Evolutionary conservation across 371 early-diverging fungal genomes (phyloP).

Genomic region (Actinomortierella wolfii): DNA sequence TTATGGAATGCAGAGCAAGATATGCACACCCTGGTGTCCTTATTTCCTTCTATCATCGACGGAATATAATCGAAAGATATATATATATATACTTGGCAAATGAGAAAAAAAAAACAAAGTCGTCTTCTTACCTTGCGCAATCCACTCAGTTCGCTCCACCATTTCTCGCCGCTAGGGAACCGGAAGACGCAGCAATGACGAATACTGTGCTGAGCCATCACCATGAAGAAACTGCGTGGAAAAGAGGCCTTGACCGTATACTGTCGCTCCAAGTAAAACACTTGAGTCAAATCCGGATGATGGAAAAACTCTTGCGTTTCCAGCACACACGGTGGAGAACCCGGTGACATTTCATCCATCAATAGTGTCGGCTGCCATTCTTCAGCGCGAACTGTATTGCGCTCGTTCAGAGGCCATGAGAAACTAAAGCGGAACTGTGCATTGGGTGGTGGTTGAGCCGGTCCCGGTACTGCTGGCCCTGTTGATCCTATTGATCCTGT

Average conservation of each 20-base stretch:
- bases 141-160: slow-evolving; percentile 54
- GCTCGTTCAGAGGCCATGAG: slow-evolving; percentile 8
- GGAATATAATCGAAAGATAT: too few relatives aligned
- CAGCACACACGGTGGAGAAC: slow-evolving; percentile 16
- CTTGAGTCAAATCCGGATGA: slow-evolving; percentile 12
- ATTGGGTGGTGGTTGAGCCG: slow-evolving; percentile 1
- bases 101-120: background rate
- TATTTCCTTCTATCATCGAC: too few relatives aligned
- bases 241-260: slow-evolving; percentile 62
- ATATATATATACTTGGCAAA: too few relatives aligned
- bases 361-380: slow-evolving; percentile 37
- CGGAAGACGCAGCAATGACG: slow-evolving; percentile 67
- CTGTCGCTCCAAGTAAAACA: slow-evolving; percentile 55
- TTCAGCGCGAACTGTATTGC: background rate
- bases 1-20: too few relatives aligned
- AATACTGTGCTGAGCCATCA: slow-evolving; percentile 59
- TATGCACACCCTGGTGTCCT: too few relatives aligned
- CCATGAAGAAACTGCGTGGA: slow-evolving; percentile 66
- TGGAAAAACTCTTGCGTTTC: slow-evolving; percentile 26
- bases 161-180: slow-evolving; percentile 54
- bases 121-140: slow-evolving; percentile 43
- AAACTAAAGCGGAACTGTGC: slow-evolving; percentile 22
- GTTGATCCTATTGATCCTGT: background rate
- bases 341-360: slow-evolving; percentile 24
- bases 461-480: background rate